Evolutionary conservation across 2,329 filamentous ascomycete genomes (phyloP).

Genomic region (Ilyonectria mors-panacis): DNA sequence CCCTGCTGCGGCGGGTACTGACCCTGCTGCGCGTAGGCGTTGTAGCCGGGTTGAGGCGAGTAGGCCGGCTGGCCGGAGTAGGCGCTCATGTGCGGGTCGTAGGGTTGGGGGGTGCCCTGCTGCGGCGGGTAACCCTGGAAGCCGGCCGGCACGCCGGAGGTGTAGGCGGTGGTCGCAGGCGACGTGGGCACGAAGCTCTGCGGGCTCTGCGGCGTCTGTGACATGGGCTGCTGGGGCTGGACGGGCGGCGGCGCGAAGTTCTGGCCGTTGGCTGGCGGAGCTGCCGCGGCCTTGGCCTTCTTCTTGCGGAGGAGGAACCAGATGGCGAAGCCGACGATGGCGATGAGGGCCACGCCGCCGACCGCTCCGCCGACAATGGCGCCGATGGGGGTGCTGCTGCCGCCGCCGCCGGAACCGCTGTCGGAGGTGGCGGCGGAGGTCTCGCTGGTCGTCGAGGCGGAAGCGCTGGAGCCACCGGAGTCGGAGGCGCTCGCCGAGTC

Average conservation of each 20-base stretch:
- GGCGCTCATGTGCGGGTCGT: constrained; percentile 42
- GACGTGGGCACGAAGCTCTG: constrained; percentile 42
- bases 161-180: constrained; percentile 43
- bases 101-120: constrained; percentile 43
- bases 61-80: constrained; percentile 43
- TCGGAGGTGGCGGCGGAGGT: constrained; percentile 28
- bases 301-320: constrained; percentile 60
- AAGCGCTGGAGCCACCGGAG: constrained; percentile 23
- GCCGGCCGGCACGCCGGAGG: constrained; percentile 47
- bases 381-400: constrained; percentile 52
- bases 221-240: constrained; percentile 39
- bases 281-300: constrained; percentile 48
- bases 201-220: constrained; percentile 42
- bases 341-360: constrained; percentile 60
- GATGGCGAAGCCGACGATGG: constrained; percentile 56
- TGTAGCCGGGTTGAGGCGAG: constrained; percentile 39
- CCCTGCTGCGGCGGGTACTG: constrained; percentile 37
- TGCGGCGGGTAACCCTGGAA: constrained; percentile 39
- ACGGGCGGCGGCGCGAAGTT: not conserved
- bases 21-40: constrained; percentile 35
- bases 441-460: constrained; percentile 12
- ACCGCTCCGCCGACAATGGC: constrained; percentile 64
- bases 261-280: constrained; percentile 16
- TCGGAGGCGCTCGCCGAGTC: constrained; percentile 3
- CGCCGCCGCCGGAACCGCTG: constrained; percentile 36